Base-by-base conservation (phyloP, 176 grass and related monocot genomes). In the Cocos nucifera region DNA sequence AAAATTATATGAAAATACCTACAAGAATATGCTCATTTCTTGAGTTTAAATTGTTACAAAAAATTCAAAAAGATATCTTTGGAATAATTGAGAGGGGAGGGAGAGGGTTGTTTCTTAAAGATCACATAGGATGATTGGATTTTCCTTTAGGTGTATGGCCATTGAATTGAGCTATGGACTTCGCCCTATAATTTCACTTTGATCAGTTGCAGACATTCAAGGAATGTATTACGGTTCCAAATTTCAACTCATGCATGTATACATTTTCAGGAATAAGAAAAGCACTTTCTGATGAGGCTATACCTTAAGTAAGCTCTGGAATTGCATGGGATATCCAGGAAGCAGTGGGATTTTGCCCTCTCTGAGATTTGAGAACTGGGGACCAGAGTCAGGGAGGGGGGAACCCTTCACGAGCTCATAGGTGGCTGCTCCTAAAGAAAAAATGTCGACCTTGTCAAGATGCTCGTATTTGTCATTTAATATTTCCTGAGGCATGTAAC, bases 371-470 rank as follows among this genome's bases (percentile, higher is more conserved):
- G 57, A 59, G 62, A 95, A 89, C 50, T 86, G 85, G 53, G 82
- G 80, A 17, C 90, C 90, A 75, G 82, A 74, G 4, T 80, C 80
- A 30, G 80, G 86, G 77, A 97, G 75, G 0, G 66, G 69, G 6
- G 80, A 85, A 57, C 93, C 93, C 80, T 78, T 91, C 59, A 78
- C 66, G 19, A 97, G 82, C 69, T 97, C 93, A 78, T 91, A 97
- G 25, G 55, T 54, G 12, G 93, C 52, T 21, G 87, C 84, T 61
- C 92, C 93, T 17, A 97, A 75, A 56, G 87, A 88, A 69, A 97
- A 97, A 21, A 97, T 88, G 53, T 97, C 93, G 22, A 97, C 93
- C 78, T 91, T 97, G 66, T 97, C 84, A 56, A 91, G 82, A 85
- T 91, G 56, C 58, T 97, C 93, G 8, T 79, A 83, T 69, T 83